phyloP scores from a whole-genome alignment of 2,329 filamentous ascomycete genomes.

The Lithohypha guttulata region DNA sequence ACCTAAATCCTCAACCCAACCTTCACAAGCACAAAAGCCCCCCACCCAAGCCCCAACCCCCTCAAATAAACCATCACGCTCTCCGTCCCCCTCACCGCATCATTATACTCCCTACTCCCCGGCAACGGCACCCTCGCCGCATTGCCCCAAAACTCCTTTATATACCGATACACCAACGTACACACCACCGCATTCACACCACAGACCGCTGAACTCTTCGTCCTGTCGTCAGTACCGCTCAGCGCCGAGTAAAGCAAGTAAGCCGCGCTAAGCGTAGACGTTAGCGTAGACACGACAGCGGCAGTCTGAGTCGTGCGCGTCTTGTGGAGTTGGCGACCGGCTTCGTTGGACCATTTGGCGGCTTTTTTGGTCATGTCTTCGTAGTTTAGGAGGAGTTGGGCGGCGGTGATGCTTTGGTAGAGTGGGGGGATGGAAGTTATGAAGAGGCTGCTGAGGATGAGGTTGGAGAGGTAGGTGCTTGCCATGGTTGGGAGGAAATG shows the following conservation, averaged over 20 bases:
- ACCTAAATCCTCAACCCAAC: too few relatives aligned
- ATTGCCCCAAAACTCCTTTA: neutral
- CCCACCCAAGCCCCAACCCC: neutral
- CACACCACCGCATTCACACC: slow-evolving; percentile 3
- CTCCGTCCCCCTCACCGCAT: neutral
- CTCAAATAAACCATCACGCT: neutral
- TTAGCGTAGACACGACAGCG: neutral
- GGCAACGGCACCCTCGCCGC: neutral
- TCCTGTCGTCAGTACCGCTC: too few relatives aligned
- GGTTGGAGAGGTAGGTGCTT: neutral
- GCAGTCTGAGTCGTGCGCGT: slow-evolving; percentile 6
- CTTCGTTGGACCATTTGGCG: slow-evolving; percentile 2
- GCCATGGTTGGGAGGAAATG: too few relatives aligned
- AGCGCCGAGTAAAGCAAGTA: neutral
- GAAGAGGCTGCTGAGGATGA: neutral
- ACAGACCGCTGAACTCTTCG: too few relatives aligned
- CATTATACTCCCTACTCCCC: neutral
- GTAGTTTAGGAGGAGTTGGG: neutral
- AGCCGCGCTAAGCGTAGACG: neutral
- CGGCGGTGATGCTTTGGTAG: neutral
- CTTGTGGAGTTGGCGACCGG: slow-evolving; percentile 1
- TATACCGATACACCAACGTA: neutral
- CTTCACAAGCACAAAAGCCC: too few relatives aligned
- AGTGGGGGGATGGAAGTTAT: neutral
- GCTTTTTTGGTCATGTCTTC: slow-evolving; percentile 4